Conservation (phyloP, 768 basidiomycete species). For the Boletales sp. region DNA sequence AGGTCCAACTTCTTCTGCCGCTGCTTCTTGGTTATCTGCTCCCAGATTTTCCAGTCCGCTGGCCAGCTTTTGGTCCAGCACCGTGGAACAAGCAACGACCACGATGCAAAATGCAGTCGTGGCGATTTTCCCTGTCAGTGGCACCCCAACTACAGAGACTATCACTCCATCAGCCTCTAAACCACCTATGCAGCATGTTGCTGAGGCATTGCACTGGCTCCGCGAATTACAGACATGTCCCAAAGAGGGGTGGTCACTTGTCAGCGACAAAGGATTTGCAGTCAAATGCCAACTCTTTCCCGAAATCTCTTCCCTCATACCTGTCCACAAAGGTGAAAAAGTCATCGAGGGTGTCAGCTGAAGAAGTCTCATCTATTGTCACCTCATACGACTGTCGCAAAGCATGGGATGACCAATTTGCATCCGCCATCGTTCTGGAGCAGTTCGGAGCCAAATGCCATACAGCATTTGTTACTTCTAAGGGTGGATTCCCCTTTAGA, state of each 20-base stretch:
- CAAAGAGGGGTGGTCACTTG: slow-evolving; percentile 70
- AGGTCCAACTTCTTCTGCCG: slow-evolving; percentile 7
- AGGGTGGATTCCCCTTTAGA: slow-evolving; percentile 85
- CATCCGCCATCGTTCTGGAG: slow-evolving; percentile 62
- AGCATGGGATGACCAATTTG: slow-evolving; percentile 86
- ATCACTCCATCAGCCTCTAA: slow-evolving; percentile 52
- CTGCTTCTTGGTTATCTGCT: slow-evolving; percentile 50
- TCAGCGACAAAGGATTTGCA: slow-evolving; percentile 72
- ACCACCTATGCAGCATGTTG: slow-evolving; percentile 72
- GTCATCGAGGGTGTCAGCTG: slow-evolving; percentile 91
- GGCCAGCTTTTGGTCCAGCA: slow-evolving; percentile 67
- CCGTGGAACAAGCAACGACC: slow-evolving; percentile 67
- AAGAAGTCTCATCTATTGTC: slow-evolving; percentile 79
- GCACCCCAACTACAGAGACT: slow-evolving; percentile 34
- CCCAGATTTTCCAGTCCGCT: slow-evolving; percentile 71
- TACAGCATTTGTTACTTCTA: slow-evolving; percentile 69
- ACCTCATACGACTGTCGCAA: slow-evolving; percentile 67
- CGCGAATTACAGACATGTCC: slow-evolving; percentile 64
- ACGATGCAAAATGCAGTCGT: slow-evolving; percentile 76
- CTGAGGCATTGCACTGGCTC: slow-evolving; percentile 79
- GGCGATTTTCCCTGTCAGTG: slow-evolving; percentile 59
- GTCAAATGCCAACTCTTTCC: slow-evolving; percentile 74
- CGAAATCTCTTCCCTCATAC: slow-evolving; percentile 74
- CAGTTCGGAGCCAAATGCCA: slow-evolving; percentile 72
- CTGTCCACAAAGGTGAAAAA: slow-evolving; percentile 83